These are phyloP conservation scores for Diaporthe sp. DNA, from an alignment of 2,329 filamentous ascomycete species.

Conservation along the genomic window DNA sequence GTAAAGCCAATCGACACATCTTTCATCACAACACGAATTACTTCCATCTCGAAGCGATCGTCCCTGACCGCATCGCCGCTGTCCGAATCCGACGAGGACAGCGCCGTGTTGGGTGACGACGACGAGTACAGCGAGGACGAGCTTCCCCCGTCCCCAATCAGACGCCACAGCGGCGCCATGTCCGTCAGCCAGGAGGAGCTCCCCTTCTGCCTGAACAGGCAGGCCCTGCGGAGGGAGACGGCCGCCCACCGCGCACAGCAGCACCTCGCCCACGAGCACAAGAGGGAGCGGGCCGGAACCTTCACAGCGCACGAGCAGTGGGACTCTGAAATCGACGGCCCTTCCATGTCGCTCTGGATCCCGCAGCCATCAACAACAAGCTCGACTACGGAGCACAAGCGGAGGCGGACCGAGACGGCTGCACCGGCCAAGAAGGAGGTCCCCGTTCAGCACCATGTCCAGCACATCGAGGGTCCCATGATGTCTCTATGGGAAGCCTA, in stretches of 20 bases:
- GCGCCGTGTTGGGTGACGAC: conserved; percentile 41
- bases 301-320: conserved; percentile 39
- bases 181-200: conserved; percentile 43
- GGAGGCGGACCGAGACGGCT: conserved; percentile 21
- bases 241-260: conserved; percentile 40
- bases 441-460: conserved; percentile 20
- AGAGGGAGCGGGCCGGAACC: conserved; percentile 20
- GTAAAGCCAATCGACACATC: conserved; percentile 41
- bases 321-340: conserved; percentile 40
- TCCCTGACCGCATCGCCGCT: conserved; percentile 35
- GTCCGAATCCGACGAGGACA: conserved; percentile 37
- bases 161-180: conserved; percentile 41
- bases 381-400: conserved; percentile 23
- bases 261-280: conserved; percentile 23
- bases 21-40: conserved; percentile 34
- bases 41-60: conserved; percentile 36
- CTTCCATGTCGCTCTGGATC: conserved; percentile 38
- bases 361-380: conserved; percentile 23
- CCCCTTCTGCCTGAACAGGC: conserved; percentile 40
- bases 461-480: conserved; percentile 39
- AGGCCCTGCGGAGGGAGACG: conserved; percentile 39
- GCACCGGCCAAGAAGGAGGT: conserved; percentile 20
- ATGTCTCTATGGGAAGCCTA: conserved; percentile 39
- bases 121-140: conserved; percentile 41
- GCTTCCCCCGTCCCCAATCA: conserved; percentile 40